phyloP scores from a whole-genome alignment of 2,329 filamentous ascomycete genomes.

The Daldinia eschscholtzii region DNA sequence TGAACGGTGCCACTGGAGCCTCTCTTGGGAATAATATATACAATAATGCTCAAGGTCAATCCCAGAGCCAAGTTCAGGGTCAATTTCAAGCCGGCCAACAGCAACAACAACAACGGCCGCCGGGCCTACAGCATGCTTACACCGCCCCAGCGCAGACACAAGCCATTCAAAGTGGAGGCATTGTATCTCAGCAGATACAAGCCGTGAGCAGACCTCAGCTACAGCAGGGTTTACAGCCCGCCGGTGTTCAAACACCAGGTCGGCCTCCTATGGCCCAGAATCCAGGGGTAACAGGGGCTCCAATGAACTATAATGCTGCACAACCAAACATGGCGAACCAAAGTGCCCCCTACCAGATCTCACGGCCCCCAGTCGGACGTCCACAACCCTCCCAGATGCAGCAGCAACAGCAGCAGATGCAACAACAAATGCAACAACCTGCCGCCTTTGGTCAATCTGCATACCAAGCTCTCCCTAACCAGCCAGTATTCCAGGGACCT shows the following conservation, averaged over 20 bases:
- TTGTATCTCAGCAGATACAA: conserved; percentile 21
- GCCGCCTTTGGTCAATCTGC: conserved; percentile 19
- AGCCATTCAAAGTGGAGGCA: conserved; percentile 7
- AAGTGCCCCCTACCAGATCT: conserved; percentile 25
- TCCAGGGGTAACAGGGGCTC: conserved; percentile 33
- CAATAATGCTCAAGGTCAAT: conserved; percentile 26
- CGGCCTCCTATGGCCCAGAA: conserved; percentile 48
- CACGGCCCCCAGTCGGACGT: conserved; percentile 33
- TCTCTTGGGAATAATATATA: conserved; percentile 37
- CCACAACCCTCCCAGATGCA: conserved; percentile 33
- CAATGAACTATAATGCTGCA: conserved; percentile 34
- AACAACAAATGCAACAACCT: conserved; percentile 19
- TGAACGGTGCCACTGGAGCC: conserved; percentile 37
- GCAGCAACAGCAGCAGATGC: neutral
- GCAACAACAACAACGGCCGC: conserved; percentile 22
- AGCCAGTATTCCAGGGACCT: conserved; percentile 21
- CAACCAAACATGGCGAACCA: conserved; percentile 27
- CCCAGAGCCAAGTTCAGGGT: conserved; percentile 20
- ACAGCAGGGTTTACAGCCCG: conserved; percentile 39
- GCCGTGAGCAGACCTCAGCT: conserved; percentile 24
- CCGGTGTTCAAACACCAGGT: conserved; percentile 42
- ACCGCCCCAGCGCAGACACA: conserved; percentile 42
- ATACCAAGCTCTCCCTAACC: conserved; percentile 18
- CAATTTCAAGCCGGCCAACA: conserved; percentile 9
- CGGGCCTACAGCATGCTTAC: conserved; percentile 27